phyloP scores from a whole-genome alignment of 2,329 filamentous ascomycete genomes.

The Hypoxylon sp. region DNA sequence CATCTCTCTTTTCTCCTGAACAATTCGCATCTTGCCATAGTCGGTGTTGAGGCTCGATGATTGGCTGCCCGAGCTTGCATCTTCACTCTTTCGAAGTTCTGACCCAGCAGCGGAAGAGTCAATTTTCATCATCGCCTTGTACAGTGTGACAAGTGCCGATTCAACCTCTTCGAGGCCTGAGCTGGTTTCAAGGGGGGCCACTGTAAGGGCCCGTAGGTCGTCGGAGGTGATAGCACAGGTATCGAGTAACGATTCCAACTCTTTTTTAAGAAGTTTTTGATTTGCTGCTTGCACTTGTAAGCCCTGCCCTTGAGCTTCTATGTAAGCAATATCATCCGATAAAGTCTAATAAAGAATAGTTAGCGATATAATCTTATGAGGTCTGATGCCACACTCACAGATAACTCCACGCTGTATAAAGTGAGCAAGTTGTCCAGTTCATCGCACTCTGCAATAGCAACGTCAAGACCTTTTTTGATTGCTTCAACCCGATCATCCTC shows the following conservation, averaged over 20 bases:
- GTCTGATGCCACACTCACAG: slow-evolving; percentile 66
- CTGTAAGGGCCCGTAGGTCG: slow-evolving; percentile 79
- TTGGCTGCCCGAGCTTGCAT: slow-evolving; percentile 61
- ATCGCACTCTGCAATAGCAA: slow-evolving; percentile 93
- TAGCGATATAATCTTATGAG: slow-evolving; percentile 36
- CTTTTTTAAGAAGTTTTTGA: slow-evolving; percentile 91
- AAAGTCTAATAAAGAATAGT: slow-evolving; percentile 76
- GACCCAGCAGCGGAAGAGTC: slow-evolving; percentile 79
- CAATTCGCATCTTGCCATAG: slow-evolving; percentile 90
- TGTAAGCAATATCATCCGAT: slow-evolving; percentile 95
- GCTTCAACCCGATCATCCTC: slow-evolving; percentile 91
- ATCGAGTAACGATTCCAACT: slow-evolving; percentile 88
- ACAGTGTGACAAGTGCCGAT: slow-evolving; percentile 80
- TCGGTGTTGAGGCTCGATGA: slow-evolving; percentile 73
- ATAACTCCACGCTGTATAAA: slow-evolving; percentile 92
- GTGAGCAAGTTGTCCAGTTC: slow-evolving; percentile 95
- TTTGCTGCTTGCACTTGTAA: slow-evolving; percentile 97
- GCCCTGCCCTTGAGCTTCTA: slow-evolving; percentile 96
- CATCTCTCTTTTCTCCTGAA: slow-evolving; percentile 93
- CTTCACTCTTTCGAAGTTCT: slow-evolving; percentile 62
- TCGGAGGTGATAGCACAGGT: slow-evolving; percentile 87
- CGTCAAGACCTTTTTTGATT: slow-evolving; percentile 87
- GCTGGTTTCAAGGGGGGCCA: slow-evolving; percentile 78
- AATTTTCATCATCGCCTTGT: slow-evolving; percentile 93
- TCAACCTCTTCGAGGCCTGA: slow-evolving; percentile 84